Evolutionary conservation across 805 yeast species (phyloP).

Genomic region (Ogataea pignaliae): DNA sequence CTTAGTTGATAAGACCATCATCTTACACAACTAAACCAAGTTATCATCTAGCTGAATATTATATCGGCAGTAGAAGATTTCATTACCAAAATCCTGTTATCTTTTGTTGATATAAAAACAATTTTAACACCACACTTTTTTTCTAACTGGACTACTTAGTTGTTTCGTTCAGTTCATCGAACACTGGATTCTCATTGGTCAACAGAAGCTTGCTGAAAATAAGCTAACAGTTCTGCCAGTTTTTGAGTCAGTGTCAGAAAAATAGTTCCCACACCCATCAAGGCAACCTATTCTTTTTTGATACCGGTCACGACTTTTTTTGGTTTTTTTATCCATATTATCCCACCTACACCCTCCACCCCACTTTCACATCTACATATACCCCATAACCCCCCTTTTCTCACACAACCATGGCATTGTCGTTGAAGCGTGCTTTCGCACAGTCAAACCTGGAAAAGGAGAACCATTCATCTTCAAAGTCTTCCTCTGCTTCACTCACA

Average conservation of each 20-base stretch:
- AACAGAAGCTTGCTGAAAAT: neutral
- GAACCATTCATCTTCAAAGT: conserved; percentile 7
- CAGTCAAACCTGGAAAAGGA: conserved; percentile 16
- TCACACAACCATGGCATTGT: conserved; percentile 21
- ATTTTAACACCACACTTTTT: neutral
- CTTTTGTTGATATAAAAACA: neutral
- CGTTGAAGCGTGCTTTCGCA: conserved; percentile 23
- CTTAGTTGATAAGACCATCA: neutral
- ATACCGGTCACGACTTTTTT: neutral
- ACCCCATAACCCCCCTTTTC: neutral
- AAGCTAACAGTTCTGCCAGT: conserved; percentile 1
- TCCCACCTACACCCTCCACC: conserved; percentile 1
- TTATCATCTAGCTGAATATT: neutral
- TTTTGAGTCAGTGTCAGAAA: conserved; percentile 2
- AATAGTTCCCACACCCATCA: neutral
- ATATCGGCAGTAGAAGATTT: conserved; percentile 3
- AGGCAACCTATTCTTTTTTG: neutral
- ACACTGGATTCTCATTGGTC: conserved; percentile 22
- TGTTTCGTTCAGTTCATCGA: conserved; percentile 31
- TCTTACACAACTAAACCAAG: too few relatives aligned
- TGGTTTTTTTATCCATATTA: neutral
- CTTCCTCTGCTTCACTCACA: neutral
- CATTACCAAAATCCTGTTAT: too few relatives aligned
- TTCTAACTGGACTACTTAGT: conserved; percentile 33
- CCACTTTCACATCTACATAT: conserved; percentile 1